Conservation (phyloP, 2,329 filamentous ascomycete species). For the Aciculosporium take region DNA sequence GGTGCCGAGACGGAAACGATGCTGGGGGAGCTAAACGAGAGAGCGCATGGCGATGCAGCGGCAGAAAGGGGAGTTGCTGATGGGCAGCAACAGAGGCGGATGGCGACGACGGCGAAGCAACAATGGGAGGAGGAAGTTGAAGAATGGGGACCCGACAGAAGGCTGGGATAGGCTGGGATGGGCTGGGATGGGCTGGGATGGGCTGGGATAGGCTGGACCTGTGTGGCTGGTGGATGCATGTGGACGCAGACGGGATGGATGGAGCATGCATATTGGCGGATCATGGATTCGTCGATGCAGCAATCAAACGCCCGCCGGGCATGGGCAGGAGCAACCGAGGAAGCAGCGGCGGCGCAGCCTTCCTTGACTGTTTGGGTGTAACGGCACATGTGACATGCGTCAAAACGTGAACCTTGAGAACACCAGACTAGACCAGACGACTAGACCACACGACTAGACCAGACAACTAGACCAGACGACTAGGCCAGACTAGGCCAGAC, state of each 20-base stretch:
- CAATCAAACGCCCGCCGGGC: not conserved
- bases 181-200: not conserved
- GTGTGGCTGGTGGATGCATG: slow-evolving; percentile 2
- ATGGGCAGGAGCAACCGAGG: not conserved
- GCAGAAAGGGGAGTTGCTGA: slow-evolving; percentile 4
- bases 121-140: slow-evolving; percentile 2
- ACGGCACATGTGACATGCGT: no score
- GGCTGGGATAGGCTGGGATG: not conserved
- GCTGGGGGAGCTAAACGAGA: slow-evolving; percentile 6
- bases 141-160: no score
- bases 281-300: no score
- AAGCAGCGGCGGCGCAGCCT: no score
- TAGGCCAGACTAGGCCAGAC: no score
- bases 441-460: no score
- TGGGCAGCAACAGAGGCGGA: slow-evolving; percentile 7
- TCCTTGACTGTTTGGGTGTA: no score
- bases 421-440: no score
- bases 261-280: no score
- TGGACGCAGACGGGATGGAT: no score
- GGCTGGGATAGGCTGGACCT: not conserved
- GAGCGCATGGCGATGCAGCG: slow-evolving; percentile 10
- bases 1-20: slow-evolving; percentile 18
- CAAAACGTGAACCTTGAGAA: no score
- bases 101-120: not conserved
- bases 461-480: no score